Base-by-base conservation (phyloP, 2,329 filamentous ascomycete genomes). In the Sphaerulina vaccinii region DNA sequence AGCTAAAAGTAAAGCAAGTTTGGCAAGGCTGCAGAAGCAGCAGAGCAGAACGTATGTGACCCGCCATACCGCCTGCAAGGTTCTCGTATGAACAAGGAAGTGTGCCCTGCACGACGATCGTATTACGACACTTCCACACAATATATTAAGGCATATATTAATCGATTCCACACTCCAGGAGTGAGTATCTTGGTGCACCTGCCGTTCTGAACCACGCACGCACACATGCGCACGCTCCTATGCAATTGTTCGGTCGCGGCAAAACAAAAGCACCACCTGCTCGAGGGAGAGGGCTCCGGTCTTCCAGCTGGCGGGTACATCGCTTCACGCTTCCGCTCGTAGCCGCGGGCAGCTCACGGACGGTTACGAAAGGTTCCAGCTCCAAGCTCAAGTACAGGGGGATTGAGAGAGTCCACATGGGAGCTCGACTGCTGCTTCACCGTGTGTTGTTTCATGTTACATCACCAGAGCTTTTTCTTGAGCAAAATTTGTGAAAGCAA, bases 341-440 rank as follows among this genome's bases (percentile, higher is more conserved):
- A 37, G 49, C 45, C 41, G 50, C 40, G 49, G 45, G 24, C 36
- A 38, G 48, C 52, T 52, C 40, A 10, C 19, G 21, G 24, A 43
- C 51, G 27, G 49, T 45, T 52, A 46, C 44, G 32, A 53, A 54
- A 58, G 46, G 47, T 56, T 52, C 53, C 53, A 55, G 35, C 35
- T 50, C n/a, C 38, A 3, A 32, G 38, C 21, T 24, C 18, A 8
- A 11, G 15, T 22, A 18, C 9, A 11, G n/a, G 11, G n/a, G n/a
- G n/a, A n/a, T n/a, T n/a, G n/a, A n/a, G n/a, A n/a, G n/a, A n/a
- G n/a, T n/a, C n/a, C n/a, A n/a, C n/a, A n/a, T n/a, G n/a, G n/a
- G n/a, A n/a, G n/a, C n/a, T n/a, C n/a, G n/a, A n/a, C n/a, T n/a
- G n/a, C n/a, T n/a, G n/a, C n/a, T n/a, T n/a, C n/a, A n/a, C n/a